Evolutionary conservation across 805 yeast species (phyloP).

Genomic region (Blastobotrys parvus): DNA sequence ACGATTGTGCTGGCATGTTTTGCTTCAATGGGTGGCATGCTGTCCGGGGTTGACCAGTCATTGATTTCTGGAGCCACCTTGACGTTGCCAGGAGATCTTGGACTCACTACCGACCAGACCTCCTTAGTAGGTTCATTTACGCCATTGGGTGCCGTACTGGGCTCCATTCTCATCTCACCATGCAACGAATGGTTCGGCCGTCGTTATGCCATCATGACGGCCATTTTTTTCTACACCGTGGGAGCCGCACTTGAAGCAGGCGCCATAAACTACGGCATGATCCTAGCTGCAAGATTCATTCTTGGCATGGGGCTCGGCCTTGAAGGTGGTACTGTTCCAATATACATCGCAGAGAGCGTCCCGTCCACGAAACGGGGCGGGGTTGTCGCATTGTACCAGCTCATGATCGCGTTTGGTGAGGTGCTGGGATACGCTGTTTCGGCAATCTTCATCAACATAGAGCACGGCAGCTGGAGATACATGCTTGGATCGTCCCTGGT

Average conservation of each 20-base stretch:
- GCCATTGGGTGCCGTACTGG: slow-evolving; percentile 66
- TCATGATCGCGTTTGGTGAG: slow-evolving; percentile 59
- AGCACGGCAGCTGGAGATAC: slow-evolving; percentile 56
- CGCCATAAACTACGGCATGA: slow-evolving; percentile 35
- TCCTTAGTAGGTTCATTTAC: slow-evolving; percentile 51
- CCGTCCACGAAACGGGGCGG: slow-evolving; percentile 53
- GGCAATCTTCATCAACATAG: slow-evolving; percentile 49
- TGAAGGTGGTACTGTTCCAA: slow-evolving; percentile 58
- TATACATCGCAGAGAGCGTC: slow-evolving; percentile 53
- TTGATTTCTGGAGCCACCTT: slow-evolving; percentile 56
- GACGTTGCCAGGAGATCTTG: slow-evolving; percentile 38
- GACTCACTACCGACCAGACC: slow-evolving; percentile 34
- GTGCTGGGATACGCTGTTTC: slow-evolving; percentile 57
- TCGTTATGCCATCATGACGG: slow-evolving; percentile 43
- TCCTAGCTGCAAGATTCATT: slow-evolving; percentile 53
- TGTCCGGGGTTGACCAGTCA: slow-evolving; percentile 62
- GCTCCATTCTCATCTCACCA: slow-evolving; percentile 53
- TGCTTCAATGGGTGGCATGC: slow-evolving; percentile 56
- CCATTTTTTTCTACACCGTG: slow-evolving; percentile 52
- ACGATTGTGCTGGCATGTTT: slow-evolving; percentile 44
- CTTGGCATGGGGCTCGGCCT: slow-evolving; percentile 60
- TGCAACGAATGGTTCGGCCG: slow-evolving; percentile 49
- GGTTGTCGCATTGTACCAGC: slow-evolving; percentile 54
- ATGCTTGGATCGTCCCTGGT: slow-evolving; percentile 58
- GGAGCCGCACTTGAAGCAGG: slow-evolving; percentile 57